These are phyloP conservation scores for Cystobasidium tubakii DNA, from an alignment of 768 basidiomycete species.

Conservation along the genomic window DNA sequence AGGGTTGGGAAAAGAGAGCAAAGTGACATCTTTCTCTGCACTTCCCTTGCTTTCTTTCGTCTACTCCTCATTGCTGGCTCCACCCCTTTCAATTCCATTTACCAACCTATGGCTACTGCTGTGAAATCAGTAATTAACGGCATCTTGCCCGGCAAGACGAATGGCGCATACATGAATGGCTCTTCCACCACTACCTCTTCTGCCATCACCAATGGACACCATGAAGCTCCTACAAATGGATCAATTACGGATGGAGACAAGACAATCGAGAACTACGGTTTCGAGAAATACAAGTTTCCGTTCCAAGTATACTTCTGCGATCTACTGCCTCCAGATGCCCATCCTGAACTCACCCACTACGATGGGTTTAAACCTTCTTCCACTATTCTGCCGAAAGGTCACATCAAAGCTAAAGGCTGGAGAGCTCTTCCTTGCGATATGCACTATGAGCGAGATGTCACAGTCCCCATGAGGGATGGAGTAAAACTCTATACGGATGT, in stretches of 20 bases:
- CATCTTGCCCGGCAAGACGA: slow-evolving; percentile 1
- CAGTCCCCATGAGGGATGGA: slow-evolving; percentile 36
- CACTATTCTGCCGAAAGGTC: not conserved
- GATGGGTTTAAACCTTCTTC: slow-evolving; percentile 12
- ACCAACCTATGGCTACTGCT: not conserved
- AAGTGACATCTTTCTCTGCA: too few species aligned
- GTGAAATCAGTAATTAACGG: not conserved
- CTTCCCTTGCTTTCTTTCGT: too few species aligned
- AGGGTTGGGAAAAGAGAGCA: too few species aligned
- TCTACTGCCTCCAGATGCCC: not conserved
- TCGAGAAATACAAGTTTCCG: slow-evolving; percentile 3
- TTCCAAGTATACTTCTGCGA: slow-evolving; percentile 26
- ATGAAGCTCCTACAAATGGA: too few species aligned
- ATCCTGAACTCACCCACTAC: slow-evolving; percentile 12
- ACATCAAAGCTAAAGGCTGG: not conserved
- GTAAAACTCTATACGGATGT: slow-evolving; percentile 29
- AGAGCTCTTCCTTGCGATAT: slow-evolving; percentile 36
- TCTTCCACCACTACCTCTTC: not conserved
- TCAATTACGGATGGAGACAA: not conserved
- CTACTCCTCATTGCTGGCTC: too few species aligned
- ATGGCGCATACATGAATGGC: not conserved
- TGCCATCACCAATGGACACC: not conserved
- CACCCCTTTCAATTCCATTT: not conserved
- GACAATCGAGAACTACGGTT: not conserved
- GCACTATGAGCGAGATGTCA: slow-evolving; percentile 35